Conservation (phyloP, 129 eudicot genomes). For the Glebionis coronaria region DNA sequence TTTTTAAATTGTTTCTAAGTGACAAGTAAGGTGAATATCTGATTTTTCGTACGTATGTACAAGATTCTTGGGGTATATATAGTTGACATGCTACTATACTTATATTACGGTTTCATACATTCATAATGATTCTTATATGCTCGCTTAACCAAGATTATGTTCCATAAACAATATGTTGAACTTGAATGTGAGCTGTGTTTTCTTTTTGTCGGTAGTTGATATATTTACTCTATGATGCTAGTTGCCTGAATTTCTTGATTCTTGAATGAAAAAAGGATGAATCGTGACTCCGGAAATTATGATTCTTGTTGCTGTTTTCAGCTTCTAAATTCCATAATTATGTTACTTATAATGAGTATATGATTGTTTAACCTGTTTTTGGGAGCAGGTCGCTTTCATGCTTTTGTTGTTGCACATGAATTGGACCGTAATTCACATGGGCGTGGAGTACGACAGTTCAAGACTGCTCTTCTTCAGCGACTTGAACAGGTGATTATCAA, state of each 20-base stretch:
- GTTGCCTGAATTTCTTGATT: slow-evolving; percentile 22
- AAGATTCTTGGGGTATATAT: neutral
- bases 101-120: neutral
- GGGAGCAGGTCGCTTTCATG: slow-evolving; percentile 92
- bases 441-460: slow-evolving; percentile 93
- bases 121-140: slow-evolving; percentile 10
- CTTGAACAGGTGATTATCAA: slow-evolving; percentile 66
- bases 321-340: slow-evolving; percentile 3
- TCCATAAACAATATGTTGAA: neutral
- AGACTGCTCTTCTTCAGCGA: slow-evolving; percentile 92
- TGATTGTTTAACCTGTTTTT: slow-evolving; percentile 17
- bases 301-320: slow-evolving; percentile 14
- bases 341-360: neutral
- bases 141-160: slow-evolving; percentile 18
- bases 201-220: neutral
- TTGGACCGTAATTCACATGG: slow-evolving; percentile 89
- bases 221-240: slow-evolving; percentile 4
- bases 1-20: too few relatives aligned
- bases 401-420: slow-evolving; percentile 89
- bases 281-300: slow-evolving; percentile 3
- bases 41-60: neutral
- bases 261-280: slow-evolving; percentile 9
- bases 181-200: slow-evolving; percentile 3
- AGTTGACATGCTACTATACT: neutral
- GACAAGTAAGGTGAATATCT: slow-evolving; percentile 4